A percentile compares a stretch with the other conserved stretches of the same genome.
These are phyloP conservation scores for Fusarium scirpi DNA, from an alignment of 2,329 filamentous ascomycete genomes.

Conservation along the genomic window DNA sequence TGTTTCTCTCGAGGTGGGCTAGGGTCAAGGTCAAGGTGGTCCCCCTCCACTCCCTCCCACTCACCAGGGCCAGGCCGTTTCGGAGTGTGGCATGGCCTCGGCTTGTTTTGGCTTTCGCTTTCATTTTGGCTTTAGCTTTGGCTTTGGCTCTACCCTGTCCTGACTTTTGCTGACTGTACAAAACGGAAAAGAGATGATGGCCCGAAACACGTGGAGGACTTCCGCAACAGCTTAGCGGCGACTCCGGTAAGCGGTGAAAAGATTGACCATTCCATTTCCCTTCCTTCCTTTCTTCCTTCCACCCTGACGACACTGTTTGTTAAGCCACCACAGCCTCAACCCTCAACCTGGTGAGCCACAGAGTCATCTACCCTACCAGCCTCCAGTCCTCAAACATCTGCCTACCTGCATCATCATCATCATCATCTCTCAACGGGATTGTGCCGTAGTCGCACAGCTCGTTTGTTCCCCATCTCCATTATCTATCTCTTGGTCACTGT, in stretches of 20 bases:
- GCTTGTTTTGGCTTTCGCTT: slow-evolving; percentile 2
- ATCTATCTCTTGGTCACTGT: slow-evolving; percentile 4
- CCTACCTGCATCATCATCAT: slow-evolving; percentile 13
- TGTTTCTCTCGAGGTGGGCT: slow-evolving; percentile 26
- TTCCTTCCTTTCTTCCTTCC: background rate
- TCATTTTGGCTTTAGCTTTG: background rate
- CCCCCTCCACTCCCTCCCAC: slow-evolving; percentile 1
- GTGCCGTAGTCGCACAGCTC: slow-evolving; percentile 14
- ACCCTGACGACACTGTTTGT: background rate
- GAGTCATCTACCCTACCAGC: slow-evolving; percentile 15
- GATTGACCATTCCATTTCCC: slow-evolving; percentile 37
- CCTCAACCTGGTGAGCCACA: slow-evolving; percentile 35
- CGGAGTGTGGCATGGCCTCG: slow-evolving; percentile 6
- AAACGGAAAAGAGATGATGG: slow-evolving; percentile 19
- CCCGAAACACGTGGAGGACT: slow-evolving; percentile 47
- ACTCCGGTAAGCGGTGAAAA: slow-evolving; percentile 45
- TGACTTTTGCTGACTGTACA: slow-evolving; percentile 28
- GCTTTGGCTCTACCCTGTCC: background rate
- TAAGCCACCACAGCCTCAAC: slow-evolving; percentile 39
- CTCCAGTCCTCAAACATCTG: background rate
- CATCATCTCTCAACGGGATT: slow-evolving; percentile 3
- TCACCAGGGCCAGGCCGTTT: slow-evolving; percentile 29
- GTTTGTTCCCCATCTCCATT: slow-evolving; percentile 8
- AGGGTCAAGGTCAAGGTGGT: slow-evolving; percentile 15
- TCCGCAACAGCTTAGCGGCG: slow-evolving; percentile 47